Evolutionary conservation across 1,284 basidiomycete genomes (phyloP), one percentile per base, ranked within the genome.

Genomic region (Anthracocystis setariae): DNA sequence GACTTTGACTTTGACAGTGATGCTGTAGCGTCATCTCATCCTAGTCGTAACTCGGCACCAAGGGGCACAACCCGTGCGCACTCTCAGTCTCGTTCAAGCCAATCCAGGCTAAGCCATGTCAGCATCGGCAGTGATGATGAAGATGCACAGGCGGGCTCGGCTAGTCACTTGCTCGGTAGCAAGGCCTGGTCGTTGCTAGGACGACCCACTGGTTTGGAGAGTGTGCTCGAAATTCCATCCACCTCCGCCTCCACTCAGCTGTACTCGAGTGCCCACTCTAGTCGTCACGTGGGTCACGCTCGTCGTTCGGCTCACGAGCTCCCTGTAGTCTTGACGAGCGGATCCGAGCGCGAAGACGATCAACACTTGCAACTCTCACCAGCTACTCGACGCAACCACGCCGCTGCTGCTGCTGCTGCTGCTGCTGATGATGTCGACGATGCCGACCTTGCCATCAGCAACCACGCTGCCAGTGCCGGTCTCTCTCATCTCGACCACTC

Each of bases 1-100:
- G 69, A 72, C 27, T 72, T 72, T 38, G 69, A 72, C 33, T 66
- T 66, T 37, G 68, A 66, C 13, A 67, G 63, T 47, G 69, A 72
- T 46, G 63, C 60, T n/a, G 50, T 61, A 10, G 61, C 62, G 32
- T 64, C 68, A 15, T 71, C 68, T 5, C 48, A 52, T 35, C 59
- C 69, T 13, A 66, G 60, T 46, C 53, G 60, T 21, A 67, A 59
- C 47, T 59, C 63, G 1, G 58, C 32, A 13, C 43, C 46, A 33
- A 45, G 54, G 13, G 49, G 54, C 3, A 35, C 40, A 12, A 15
- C 46, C 48, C 45, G 57, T 20, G 38, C 52, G 9, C 21, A 40
- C 2, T 57, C 56, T 18, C 21, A 40, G 1, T 57, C 59, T 10
- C 54, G 60, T n/a, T 47, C 49, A 29, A 45, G 63, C 15, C 47